Base-by-base conservation (phyloP, 2,329 filamentous ascomycete species). In the Arthroderma uncinatum region DNA sequence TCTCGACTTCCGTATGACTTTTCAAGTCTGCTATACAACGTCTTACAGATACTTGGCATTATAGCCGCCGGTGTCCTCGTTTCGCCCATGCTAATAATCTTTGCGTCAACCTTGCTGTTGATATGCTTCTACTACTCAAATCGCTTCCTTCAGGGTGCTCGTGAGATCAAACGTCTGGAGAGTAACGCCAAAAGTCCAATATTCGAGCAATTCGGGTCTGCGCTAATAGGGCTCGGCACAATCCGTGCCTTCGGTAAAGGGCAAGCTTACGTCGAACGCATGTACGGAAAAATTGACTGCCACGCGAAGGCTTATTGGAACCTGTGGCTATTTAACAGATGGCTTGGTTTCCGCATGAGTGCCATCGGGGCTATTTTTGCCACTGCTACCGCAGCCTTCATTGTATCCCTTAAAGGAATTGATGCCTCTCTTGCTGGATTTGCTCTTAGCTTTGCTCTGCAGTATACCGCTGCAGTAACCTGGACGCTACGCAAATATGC, bases 141-240 rank as follows among this genome's bases (percentile, higher is more conserved):
- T 2, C 74, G 74, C 36, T 93, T 87, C 65, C 76, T 93, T 4
- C 72, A 79, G n/a, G 86, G 80, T 0, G 86, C 87, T 0, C 78
- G 88, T 39, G 86, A 89, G 33, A 78, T 86, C 60, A 92, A 91
- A 72, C 79, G 88, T 4, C 78, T 92, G 0, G 87, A 92, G 68
- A 88, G 84, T 62, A 88, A 80, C 2, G 80, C 82, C 57, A 91
- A 89, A 69, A 87, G 84, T 0, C 88, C 88, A 0, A 82, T 92
- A 0, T 91, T 89, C 63, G 87, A 92, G 67, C 83, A 88, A 60
- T 91, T 92, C 64, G 84, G 84, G 9, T 83, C 85, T 0, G 82
- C 85, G 0, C 78, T 92, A 8, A 79, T 81, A 0, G 88, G 88
- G 4, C 81, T 93, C 16, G 77, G 82, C 1, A 91, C 87, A 0